phyloP scores from a whole-genome alignment of 2,329 filamentous ascomycete species.

The Pseudogymnoascus sp. region DNA sequence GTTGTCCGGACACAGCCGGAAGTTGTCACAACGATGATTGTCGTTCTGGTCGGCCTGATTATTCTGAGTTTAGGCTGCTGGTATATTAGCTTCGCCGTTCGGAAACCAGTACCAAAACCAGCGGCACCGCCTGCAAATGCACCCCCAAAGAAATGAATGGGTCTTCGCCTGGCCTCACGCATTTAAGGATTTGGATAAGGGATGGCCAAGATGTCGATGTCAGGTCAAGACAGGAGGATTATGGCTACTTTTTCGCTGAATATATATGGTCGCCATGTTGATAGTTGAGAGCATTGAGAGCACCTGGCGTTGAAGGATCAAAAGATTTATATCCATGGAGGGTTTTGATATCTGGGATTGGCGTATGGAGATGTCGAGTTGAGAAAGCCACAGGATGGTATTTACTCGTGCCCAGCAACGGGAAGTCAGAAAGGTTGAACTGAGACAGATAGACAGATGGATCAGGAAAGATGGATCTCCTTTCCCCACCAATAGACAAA shows the following conservation, averaged over 20 bases:
- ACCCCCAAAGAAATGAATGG: neutral
- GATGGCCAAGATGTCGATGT: neutral
- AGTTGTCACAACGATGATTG: neutral
- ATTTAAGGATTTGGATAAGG: neutral
- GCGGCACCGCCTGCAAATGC: neutral
- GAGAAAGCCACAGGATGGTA: neutral
- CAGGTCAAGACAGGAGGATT: neutral
- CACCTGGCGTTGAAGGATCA: neutral
- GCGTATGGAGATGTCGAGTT: neutral
- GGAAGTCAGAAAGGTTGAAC: neutral
- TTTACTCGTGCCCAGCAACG: neutral
- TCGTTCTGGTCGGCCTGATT: slow-evolving; percentile 1
- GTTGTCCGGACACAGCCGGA: slow-evolving; percentile 1
- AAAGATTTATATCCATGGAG: neutral
- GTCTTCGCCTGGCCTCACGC: neutral
- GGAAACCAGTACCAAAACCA: slow-evolving; percentile 1
- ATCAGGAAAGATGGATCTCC: neutral
- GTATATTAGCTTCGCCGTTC: neutral
- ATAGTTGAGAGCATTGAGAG: neutral
- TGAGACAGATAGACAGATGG: neutral
- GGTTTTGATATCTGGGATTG: neutral
- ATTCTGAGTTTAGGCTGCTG: neutral
- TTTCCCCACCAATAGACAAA: neutral
- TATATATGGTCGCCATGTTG: neutral
- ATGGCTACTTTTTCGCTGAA: neutral